Evolutionary conservation across 352 stramenopile genomes (phyloP).

Genomic region (Poterioochromonas sp.): DNA sequence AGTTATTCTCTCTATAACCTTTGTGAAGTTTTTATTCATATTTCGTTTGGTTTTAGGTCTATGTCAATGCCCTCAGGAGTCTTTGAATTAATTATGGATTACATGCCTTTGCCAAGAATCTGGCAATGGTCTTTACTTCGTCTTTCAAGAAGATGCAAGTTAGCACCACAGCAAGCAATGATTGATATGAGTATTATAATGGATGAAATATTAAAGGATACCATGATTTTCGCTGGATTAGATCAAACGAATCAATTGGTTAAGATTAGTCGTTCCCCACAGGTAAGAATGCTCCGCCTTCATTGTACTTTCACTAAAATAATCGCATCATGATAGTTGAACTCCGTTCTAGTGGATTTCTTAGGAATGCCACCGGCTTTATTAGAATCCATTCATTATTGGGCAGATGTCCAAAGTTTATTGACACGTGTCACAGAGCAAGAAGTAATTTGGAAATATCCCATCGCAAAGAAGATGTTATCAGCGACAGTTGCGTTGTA

Average conservation of each 20-base stretch:
- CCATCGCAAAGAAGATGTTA: not conserved
- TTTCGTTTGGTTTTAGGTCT: too few relatives aligned
- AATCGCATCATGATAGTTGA: not conserved
- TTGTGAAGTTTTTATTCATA: constrained; percentile 33
- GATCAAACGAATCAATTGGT: not conserved
- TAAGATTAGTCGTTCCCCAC: not conserved
- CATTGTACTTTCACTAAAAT: not conserved
- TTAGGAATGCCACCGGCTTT: not conserved
- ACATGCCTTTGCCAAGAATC: constrained; percentile 45
- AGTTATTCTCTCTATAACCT: not conserved
- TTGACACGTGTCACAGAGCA: not conserved
- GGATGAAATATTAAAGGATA: constrained; percentile 49
- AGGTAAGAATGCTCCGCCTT: not conserved
- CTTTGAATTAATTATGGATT: constrained; percentile 46
- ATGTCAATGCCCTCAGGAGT: constrained; percentile 41
- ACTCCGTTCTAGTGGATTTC: not conserved
- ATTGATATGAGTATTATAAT: constrained; percentile 46
- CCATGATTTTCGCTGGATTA: not conserved
- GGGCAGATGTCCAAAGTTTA: constrained; percentile 4
- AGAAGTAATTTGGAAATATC: not conserved
- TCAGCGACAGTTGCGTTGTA: not conserved
- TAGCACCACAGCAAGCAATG: constrained; percentile 46
- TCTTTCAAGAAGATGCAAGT: constrained; percentile 38
- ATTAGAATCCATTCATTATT: not conserved
- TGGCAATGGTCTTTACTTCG: constrained; percentile 43